Base-by-base conservation (phyloP, 176 grass and related monocot genomes). In the Eleusine coracana region DNA sequence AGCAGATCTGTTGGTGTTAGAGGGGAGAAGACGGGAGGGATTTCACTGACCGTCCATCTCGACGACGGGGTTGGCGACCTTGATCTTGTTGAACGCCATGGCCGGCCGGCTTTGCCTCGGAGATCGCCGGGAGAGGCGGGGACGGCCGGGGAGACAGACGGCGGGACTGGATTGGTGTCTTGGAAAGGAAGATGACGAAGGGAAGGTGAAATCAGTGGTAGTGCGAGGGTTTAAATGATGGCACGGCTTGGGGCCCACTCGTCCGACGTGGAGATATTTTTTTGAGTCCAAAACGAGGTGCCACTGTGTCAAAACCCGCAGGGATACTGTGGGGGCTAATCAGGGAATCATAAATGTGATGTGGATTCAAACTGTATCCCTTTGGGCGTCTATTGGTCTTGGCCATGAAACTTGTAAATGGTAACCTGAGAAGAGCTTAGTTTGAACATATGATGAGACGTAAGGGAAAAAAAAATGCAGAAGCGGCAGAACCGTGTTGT, bases 61-160 rank as follows among this genome's bases (percentile, higher is more conserved):
- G 39, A 97, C 94, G 80, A 97, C 73, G 50, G 94, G 88, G 84
- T 97, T 91, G 85, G 84, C 56, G 50, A 97, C 91, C 84, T 81
- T 93, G 91, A 97, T 97, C 94, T 97, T 97, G 50, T 97, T 85
- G 87, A 93, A 88, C 89, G 91, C 89, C 94, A 97, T 97, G 82
- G 68, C 76, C 18, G 38, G 20, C 55, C 36, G 7, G 34, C 60
- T 75, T 89, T 84, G 88, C 80, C 68, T 76, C 68, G 62, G 70
- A 87, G 83, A 87, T 80, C 80, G 71, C 10, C 60, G n/a, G 49
- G 81, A 17, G 69, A 4, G 10, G 12, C 0, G 59, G n/a, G 49
- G 70, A 5, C 51, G 16, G 60, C 55, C 55, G 55, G 28, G 45
- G 63, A 54, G 29, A 68, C 36, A 41, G 66, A 34, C 49, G 36